A percentile compares a stretch with the other conserved stretches of the same genome.
Evolutionary conservation across 495 filamentous ascomycete genomes (phyloP).

Genomic region (Neurospora sublineolata): DNA sequence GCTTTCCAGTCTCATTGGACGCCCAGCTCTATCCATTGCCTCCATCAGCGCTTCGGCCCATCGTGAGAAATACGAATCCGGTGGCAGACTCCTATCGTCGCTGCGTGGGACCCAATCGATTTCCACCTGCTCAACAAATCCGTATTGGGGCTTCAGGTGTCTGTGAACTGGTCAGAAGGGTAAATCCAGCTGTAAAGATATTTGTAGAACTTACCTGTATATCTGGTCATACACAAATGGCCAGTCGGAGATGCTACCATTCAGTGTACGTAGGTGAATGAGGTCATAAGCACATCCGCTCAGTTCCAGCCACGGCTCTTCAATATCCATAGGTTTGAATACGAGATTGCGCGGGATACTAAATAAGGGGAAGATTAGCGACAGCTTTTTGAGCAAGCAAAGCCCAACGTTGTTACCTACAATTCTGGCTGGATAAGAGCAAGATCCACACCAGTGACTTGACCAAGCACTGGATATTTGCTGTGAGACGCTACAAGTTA

Average conservation of each 20-base stretch:
- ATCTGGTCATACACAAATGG: constrained; percentile 58
- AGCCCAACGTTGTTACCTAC: constrained; percentile 24
- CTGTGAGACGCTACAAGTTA: constrained; percentile 12
- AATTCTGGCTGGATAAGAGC: constrained; percentile 68
- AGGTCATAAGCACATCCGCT: constrained; percentile 72
- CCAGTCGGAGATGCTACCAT: constrained; percentile 74
- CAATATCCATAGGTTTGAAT: constrained; percentile 66
- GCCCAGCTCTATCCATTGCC: constrained; percentile 53
- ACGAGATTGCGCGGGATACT: constrained; percentile 62
- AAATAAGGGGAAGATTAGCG: constrained; percentile 1
- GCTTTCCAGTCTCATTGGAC: constrained; percentile 56
- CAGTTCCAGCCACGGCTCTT: constrained; percentile 61
- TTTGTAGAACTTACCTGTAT: constrained; percentile 41
- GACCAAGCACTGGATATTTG: constrained; percentile 10
- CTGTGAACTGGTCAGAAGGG: constrained; percentile 23
- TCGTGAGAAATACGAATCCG: constrained; percentile 36
- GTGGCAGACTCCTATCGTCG: constrained; percentile 50
- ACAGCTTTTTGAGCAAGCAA: not conserved
- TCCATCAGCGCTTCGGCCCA: constrained; percentile 64
- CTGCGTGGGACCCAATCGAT: constrained; percentile 74
- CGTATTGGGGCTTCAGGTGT: constrained; percentile 68
- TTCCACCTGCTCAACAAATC: constrained; percentile 84
- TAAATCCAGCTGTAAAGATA: not conserved
- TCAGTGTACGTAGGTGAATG: constrained; percentile 73
- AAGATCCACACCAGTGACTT: constrained; percentile 42